phyloP scores from a whole-genome alignment of 495 filamentous ascomycete species.

The Penicillium manginii region DNA sequence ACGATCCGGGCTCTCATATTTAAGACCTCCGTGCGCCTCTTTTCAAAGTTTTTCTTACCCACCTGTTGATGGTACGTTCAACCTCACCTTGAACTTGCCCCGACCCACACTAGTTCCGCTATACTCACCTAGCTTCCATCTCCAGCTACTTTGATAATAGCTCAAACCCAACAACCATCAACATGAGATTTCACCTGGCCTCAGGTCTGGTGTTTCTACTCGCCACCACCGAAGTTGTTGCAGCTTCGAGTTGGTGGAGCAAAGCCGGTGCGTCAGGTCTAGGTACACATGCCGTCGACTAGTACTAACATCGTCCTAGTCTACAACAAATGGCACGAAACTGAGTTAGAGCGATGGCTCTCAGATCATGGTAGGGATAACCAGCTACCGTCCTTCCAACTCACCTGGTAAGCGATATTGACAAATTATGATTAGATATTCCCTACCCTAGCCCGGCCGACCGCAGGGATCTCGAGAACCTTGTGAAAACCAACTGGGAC shows the following conservation, averaged over 20 bases:
- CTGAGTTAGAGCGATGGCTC: constrained; percentile 96
- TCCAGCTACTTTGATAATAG: constrained; percentile 11
- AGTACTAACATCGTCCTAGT: constrained; percentile 52
- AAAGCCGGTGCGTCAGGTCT: constrained; percentile 70
- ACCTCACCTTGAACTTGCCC: not conserved
- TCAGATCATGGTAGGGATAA: constrained; percentile 68
- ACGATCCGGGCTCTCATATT: constrained; percentile 19
- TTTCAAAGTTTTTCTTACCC: constrained; percentile 7
- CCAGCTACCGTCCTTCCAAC: not conserved
- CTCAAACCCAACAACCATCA: constrained; percentile 5
- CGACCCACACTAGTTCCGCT: not conserved
- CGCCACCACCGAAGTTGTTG: constrained; percentile 64
- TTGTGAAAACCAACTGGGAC: constrained; percentile 90
- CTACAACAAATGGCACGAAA: constrained; percentile 99
- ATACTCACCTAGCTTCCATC: not conserved
- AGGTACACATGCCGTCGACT: not conserved
- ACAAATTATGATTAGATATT: constrained; percentile 57
- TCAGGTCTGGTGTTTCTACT: constrained; percentile 71
- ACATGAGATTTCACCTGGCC: constrained; percentile 75
- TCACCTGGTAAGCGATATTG: constrained; percentile 13
- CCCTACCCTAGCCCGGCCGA: constrained; percentile 85
- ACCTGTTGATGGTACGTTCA: constrained; percentile 2
- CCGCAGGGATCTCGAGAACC: constrained; percentile 79
- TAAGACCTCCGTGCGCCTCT: constrained; percentile 10
- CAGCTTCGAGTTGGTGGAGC: constrained; percentile 78